phyloP scores from a whole-genome alignment of 2,329 filamentous ascomycete species.

The Xylogone sp. region DNA sequence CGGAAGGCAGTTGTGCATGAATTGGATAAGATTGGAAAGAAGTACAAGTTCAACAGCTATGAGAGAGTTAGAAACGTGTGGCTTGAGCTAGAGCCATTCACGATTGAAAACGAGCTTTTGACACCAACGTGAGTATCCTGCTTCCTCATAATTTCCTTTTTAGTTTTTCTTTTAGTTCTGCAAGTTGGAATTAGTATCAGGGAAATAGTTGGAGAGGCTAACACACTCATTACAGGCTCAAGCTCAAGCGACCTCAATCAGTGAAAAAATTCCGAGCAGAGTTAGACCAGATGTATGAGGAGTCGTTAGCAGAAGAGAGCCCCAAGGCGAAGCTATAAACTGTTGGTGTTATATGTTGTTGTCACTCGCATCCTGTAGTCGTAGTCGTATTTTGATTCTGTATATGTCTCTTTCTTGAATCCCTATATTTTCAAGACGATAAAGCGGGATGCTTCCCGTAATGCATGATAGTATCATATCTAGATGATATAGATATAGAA shows the following conservation, averaged over 20 bases:
- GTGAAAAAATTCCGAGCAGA: constrained; percentile 44
- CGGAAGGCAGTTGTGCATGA: constrained; percentile 72
- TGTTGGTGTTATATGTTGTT: background rate
- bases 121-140: constrained; percentile 72
- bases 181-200: background rate
- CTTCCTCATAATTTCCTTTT: background rate
- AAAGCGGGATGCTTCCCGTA: background rate
- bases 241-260: constrained; percentile 67
- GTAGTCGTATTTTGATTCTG: background rate
- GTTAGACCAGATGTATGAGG: constrained; percentile 28
- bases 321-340: constrained; percentile 44
- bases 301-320: constrained; percentile 25
- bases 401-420: background rate
- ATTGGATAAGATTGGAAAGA: constrained; percentile 72
- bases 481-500: no score
- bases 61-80: constrained; percentile 75
- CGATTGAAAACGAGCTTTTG: constrained; percentile 84
- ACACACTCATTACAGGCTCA: constrained; percentile 47
- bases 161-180: constrained; percentile 1
- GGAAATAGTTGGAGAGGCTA: constrained; percentile 1
- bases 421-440: background rate
- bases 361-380: background rate
- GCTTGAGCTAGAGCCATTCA: constrained; percentile 84
- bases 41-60: constrained; percentile 87
- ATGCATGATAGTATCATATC: no score